phyloP scores from a whole-genome alignment of 2,329 filamentous ascomycete species.

The Chrysosporium keratinophilum region DNA sequence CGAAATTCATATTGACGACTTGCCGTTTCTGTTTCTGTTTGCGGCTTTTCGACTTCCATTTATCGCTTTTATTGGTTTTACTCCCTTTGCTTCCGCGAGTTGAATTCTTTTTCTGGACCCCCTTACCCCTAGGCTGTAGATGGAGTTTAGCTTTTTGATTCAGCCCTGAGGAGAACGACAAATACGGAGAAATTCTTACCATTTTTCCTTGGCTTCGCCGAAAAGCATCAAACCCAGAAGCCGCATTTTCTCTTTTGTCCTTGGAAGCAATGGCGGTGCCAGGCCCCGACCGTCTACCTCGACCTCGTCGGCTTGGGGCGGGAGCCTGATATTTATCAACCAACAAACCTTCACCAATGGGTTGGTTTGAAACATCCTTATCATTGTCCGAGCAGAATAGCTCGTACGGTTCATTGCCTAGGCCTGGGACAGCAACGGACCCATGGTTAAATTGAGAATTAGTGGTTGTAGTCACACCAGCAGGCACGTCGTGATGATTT shows the following conservation, averaged over 20 bases:
- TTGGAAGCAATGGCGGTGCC: background rate
- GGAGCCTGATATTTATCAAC: background rate
- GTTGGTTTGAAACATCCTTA: background rate
- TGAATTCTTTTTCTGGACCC: background rate
- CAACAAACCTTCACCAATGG: background rate
- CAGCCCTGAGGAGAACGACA: too few species aligned
- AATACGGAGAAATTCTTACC: background rate
- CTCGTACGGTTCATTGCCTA: background rate
- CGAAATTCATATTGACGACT: slow-evolving; percentile 7
- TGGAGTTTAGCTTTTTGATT: background rate
- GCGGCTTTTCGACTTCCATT: background rate
- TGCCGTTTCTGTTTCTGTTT: background rate
- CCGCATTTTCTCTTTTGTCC: background rate
- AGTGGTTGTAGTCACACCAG: background rate
- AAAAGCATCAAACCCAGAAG: slow-evolving; percentile 6
- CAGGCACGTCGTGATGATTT: background rate
- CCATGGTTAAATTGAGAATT: background rate
- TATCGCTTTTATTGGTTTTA: too few species aligned
- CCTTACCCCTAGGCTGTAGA: background rate
- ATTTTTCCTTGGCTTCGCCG: background rate
- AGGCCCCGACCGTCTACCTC: background rate
- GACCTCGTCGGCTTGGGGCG: background rate
- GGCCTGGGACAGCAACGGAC: background rate
- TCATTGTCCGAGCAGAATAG: slow-evolving; percentile 9
- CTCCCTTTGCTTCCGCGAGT: background rate